Evolutionary conservation across 1,139 yeast species (phyloP), one percentile per base, ranked within the genome.

Genomic region (Blastobotrys ciferrii): DNA sequence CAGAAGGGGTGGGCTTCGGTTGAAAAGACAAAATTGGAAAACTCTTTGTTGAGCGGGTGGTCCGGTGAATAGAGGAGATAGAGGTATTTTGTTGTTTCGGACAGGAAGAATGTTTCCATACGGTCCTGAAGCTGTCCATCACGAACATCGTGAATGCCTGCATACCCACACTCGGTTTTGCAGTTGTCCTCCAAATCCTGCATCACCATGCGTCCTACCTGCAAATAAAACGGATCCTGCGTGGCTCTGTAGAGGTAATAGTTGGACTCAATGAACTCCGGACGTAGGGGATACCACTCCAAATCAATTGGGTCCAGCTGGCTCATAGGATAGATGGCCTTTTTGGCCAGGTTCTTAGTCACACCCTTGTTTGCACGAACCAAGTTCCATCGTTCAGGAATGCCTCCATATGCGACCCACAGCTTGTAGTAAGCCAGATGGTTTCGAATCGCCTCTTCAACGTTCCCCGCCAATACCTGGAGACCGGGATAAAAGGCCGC

Each of bases 1-100:
- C 96, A 88, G 52, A 89, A 63, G 1, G 96, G 96, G 64, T 91
- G 98, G 0, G 94, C 98, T 61, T 91, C 98, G 0, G 98, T 91
- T 9, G 96, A 85, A 59, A 89, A 91, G 1, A 91, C 73, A 68
- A 84, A 76, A 58, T 82, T 84, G 40, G 80, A 78, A 65, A 72
- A 70, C 5, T 69, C 67, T 42, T 65, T 73, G 56, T 84, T 81
- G 18, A 81, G 61, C 23, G 75, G 77, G 61, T 88, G 81, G 4
- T 73, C 73, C 11, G 76, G 81, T 61, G 88, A 95, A 68, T 89
- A 89, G 43, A 89, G 67, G 30, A 89, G 66, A 59, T 83, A 89
- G n/a, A 89, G 69, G 61, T 91, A 91, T 66, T 89, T 89, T 47
- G 86, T 72, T 0, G 95, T 86, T 62, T 89, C 98, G 47, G 95